Conservation (phyloP, 495 filamentous ascomycete genomes). For the Thermothielavioides terrestris region DNA sequence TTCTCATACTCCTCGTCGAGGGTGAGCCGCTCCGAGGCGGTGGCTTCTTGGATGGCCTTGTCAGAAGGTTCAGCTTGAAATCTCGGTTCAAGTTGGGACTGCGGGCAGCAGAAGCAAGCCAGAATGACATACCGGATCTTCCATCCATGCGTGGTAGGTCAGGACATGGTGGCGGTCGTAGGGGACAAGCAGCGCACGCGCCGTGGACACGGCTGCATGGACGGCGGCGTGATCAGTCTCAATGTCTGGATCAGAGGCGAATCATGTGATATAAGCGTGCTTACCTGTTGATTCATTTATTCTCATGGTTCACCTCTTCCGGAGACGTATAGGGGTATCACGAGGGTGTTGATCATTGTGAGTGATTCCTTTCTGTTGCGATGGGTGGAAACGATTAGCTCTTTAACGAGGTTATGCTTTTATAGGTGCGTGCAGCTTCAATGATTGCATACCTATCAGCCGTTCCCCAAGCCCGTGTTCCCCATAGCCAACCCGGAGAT, state of each 20-base stretch:
- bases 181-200: conserved; percentile 64
- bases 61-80: background rate
- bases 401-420: conserved; percentile 2
- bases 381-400: background rate
- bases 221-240: background rate
- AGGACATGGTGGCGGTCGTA: conserved; percentile 75
- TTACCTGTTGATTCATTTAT: conserved; percentile 40
- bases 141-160: conserved; percentile 84
- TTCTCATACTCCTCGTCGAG: conserved; percentile 76
- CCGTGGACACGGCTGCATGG: conserved; percentile 54
- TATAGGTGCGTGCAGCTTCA: no score
- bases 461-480: no score
- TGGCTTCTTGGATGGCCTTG: conserved; percentile 71
- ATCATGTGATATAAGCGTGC: background rate
- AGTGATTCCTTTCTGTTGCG: background rate
- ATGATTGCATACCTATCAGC: no score
- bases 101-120: background rate
- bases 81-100: background rate
- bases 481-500: no score
- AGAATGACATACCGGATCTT: conserved; percentile 61
- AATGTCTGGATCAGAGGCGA: background rate
- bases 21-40: conserved; percentile 72
- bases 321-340: background rate
- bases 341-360: background rate
- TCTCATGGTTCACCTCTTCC: conserved; percentile 21